phyloP scores from a whole-genome alignment of 2,329 filamentous ascomycete genomes.

The Ophiostoma sp. region DNA sequence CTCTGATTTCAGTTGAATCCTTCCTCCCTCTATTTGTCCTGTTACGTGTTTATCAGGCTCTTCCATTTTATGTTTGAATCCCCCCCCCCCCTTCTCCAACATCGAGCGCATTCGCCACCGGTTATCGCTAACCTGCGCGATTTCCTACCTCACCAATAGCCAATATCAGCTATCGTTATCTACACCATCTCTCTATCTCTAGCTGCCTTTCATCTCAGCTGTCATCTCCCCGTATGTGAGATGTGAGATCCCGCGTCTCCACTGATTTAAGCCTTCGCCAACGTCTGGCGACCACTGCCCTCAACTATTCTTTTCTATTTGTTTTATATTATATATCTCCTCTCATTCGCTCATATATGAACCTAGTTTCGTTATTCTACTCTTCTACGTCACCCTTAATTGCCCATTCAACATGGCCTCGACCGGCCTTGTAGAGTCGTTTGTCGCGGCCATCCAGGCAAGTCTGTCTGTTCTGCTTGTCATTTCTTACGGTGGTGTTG shows the following conservation, averaged over 20 bases:
- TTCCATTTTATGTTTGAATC: not conserved
- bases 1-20: not conserved
- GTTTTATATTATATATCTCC: not conserved
- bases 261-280: not conserved
- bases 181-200: not conserved
- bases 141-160: not conserved
- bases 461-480: constrained; percentile 45
- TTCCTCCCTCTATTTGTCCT: not conserved
- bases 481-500: constrained; percentile 41
- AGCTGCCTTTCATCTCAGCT: not conserved
- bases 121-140: not conserved
- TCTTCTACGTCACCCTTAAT: not conserved
- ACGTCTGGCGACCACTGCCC: not conserved
- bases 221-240: not conserved
- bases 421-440: constrained; percentile 36
- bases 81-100: not conserved
- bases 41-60: not conserved
- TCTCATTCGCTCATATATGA: not conserved
- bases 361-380: not conserved
- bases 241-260: constrained; percentile 6
- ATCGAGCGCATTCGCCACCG: not conserved
- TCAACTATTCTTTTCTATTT: not conserved
- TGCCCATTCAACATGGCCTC: constrained; percentile 24
- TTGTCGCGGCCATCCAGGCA: constrained; percentile 44
- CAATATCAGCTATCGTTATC: not conserved